Conservation (phyloP, 2,329 filamentous ascomycete species). For the Colletotrichum camelliae region DNA sequence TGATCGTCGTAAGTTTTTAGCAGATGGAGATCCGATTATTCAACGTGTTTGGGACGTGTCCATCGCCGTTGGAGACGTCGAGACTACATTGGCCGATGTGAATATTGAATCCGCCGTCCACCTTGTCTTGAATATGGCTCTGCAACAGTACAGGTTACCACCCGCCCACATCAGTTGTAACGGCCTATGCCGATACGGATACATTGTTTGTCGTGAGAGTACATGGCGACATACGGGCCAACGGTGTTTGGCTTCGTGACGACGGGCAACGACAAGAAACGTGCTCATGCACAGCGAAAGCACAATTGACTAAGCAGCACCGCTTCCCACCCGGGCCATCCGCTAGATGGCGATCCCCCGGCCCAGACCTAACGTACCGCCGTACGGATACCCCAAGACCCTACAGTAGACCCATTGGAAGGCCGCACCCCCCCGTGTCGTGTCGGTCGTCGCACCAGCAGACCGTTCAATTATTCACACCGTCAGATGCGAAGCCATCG, state of each 20-base stretch:
- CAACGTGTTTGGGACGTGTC: not conserved
- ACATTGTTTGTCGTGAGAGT: not conserved
- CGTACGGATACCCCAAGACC: not conserved
- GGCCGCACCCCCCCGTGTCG: not conserved
- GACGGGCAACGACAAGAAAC: not conserved
- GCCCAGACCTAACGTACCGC: not conserved
- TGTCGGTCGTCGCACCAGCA: not conserved
- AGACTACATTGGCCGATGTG: not conserved
- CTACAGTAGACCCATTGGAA: not conserved
- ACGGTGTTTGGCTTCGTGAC: not conserved
- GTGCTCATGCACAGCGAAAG: not conserved
- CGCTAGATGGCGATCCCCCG: constrained; percentile 10
- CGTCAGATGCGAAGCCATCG: not conserved
- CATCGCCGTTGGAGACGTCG: not conserved
- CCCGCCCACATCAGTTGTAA: not conserved
- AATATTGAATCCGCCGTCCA: not conserved
- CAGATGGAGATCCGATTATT: not conserved
- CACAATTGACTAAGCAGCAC: not conserved
- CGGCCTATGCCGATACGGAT: not conserved
- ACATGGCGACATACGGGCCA: not conserved
- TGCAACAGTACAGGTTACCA: not conserved
- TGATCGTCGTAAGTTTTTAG: constrained; percentile 2
- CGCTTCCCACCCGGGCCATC: not conserved
- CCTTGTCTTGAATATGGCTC: not conserved
- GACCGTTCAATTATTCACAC: not conserved